These are phyloP conservation scores for Nematocida sp. DNA, from an alignment of 371 early-diverging fungal species.

Conservation along the genomic window DNA sequence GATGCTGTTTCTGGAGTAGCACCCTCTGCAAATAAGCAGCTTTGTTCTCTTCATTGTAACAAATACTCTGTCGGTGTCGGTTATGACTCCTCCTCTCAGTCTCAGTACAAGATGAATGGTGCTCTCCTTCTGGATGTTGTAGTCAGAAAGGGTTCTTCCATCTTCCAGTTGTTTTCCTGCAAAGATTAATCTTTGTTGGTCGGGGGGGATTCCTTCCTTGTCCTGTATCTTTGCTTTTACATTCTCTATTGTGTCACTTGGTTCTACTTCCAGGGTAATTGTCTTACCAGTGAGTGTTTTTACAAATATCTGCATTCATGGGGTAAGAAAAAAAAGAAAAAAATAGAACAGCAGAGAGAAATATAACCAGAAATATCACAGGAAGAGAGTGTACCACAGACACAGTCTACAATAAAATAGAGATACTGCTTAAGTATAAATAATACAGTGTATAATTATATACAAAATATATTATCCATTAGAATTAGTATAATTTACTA, in stretches of 20 bases:
- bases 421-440: too few relatives aligned
- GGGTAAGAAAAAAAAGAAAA: slow-evolving; percentile 43
- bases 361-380: slow-evolving; percentile 1
- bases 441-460: too few relatives aligned
- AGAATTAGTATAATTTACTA: too few relatives aligned
- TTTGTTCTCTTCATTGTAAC: slow-evolving; percentile 37
- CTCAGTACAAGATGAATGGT: slow-evolving; percentile 90
- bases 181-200: slow-evolving; percentile 99
- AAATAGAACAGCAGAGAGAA: neutral
- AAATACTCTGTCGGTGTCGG: slow-evolving; percentile 60
- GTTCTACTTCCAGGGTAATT: slow-evolving; percentile 91
- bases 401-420: too few relatives aligned
- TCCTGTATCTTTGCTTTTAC: slow-evolving; percentile 95
- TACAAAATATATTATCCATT: too few relatives aligned
- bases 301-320: slow-evolving; percentile 81
- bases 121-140: slow-evolving; percentile 87
- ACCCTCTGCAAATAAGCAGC: slow-evolving; percentile 69
- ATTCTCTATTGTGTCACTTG: slow-evolving; percentile 86
- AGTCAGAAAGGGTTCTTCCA: slow-evolving; percentile 73
- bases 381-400: neutral
- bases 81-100: slow-evolving; percentile 58
- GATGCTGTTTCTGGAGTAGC: slow-evolving; percentile 96
- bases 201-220: slow-evolving; percentile 97
- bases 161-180: slow-evolving; percentile 96
- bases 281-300: slow-evolving; percentile 97